Evolutionary conservation across 352 stramenopile genomes (phyloP).

Genomic region (Phytophthora agathidicida): DNA sequence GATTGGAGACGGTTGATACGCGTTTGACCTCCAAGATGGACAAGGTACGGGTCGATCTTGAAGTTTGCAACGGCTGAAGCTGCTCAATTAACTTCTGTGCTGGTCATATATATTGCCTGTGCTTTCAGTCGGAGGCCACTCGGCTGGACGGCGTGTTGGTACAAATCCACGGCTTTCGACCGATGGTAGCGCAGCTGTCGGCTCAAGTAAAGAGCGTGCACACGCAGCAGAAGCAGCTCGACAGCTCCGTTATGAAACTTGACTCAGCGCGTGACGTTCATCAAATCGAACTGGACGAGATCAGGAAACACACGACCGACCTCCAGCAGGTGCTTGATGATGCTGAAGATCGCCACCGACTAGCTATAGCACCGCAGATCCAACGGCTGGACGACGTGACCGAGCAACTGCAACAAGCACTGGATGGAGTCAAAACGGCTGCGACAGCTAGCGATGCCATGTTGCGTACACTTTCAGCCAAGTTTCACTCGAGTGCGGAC

Average conservation of each 20-base stretch:
- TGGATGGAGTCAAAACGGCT: conserved; percentile 25
- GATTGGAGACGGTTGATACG: conserved; percentile 47
- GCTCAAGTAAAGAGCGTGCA: conserved; percentile 28
- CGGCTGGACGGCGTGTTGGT: conserved; percentile 53
- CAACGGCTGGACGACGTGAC: conserved; percentile 20
- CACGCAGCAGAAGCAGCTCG: conserved; percentile 5
- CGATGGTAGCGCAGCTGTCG: conserved; percentile 40
- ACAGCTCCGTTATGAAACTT: conserved; percentile 10
- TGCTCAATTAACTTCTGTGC: conserved; percentile 5
- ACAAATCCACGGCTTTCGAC: conserved; percentile 64
- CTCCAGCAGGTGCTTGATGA: conserved; percentile 21
- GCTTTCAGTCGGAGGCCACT: conserved; percentile 47
- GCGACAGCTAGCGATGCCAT: conserved; percentile 26
- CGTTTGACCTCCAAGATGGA: conserved; percentile 64
- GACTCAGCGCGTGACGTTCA: conserved; percentile 3
- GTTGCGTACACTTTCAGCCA: conserved; percentile 39
- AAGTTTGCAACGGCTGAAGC: conserved; percentile 7
- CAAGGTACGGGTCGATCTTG: conserved; percentile 44
- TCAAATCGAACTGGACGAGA: conserved; percentile 14
- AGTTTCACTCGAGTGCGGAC: conserved; percentile 36
- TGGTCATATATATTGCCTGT: neutral
- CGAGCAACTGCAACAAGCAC: conserved; percentile 19
- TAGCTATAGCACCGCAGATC: conserved; percentile 13
- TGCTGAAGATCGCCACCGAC: conserved; percentile 19
- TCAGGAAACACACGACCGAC: conserved; percentile 16